Conservation (phyloP, 805 yeast species). For the Priceomyces carsonii region DNA sequence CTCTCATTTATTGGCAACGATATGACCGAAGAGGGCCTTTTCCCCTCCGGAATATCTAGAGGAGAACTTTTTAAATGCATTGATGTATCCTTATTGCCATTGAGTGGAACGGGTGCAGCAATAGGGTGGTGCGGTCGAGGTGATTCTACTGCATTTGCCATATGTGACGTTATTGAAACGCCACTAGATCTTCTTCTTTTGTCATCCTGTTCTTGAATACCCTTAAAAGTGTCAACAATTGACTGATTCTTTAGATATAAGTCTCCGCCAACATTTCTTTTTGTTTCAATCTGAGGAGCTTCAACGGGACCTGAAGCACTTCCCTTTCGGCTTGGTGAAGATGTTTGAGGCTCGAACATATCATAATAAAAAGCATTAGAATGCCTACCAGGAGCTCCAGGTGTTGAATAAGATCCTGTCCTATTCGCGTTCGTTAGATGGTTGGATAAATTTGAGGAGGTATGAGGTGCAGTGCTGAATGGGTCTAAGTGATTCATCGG, state of each 20-base stretch:
- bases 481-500: slow-evolving; percentile 1
- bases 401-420: slow-evolving; percentile 7
- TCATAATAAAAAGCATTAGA: slow-evolving; percentile 31
- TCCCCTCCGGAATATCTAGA: slow-evolving; percentile 20
- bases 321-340: slow-evolving; percentile 29
- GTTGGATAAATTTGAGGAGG: slow-evolving; percentile 19
- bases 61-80: slow-evolving; percentile 34
- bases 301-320: slow-evolving; percentile 30
- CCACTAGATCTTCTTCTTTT: slow-evolving; percentile 36
- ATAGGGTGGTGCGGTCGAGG: slow-evolving; percentile 3
- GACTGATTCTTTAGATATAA: slow-evolving; percentile 43
- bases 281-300: slow-evolving; percentile 47
- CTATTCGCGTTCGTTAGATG: slow-evolving; percentile 1
- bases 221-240: slow-evolving; percentile 43
- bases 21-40: slow-evolving; percentile 64
- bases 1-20: slow-evolving; percentile 70
- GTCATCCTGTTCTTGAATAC: slow-evolving; percentile 42
- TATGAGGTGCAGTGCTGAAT: slow-evolving; percentile 11
- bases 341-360: slow-evolving; percentile 29
- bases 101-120: slow-evolving; percentile 18
- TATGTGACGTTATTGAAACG: slow-evolving; percentile 16
- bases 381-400: slow-evolving; percentile 28
- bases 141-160: slow-evolving; percentile 15
- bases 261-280: slow-evolving; percentile 47
- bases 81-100: slow-evolving; percentile 4